Conservation (phyloP, 768 basidiomycete genomes). For the Tulasnella sp. region DNA sequence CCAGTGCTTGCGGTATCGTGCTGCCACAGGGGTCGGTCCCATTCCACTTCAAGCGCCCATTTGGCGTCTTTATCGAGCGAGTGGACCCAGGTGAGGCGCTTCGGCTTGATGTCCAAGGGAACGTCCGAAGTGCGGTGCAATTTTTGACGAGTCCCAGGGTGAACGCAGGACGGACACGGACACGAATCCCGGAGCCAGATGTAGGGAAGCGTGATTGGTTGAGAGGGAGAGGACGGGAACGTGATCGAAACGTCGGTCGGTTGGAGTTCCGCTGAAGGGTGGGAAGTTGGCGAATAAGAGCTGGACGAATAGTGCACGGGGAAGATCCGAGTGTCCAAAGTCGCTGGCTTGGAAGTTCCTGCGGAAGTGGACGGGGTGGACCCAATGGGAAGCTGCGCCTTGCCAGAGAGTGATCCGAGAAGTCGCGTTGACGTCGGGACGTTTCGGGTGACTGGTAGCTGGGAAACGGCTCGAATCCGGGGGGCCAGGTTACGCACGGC, state of each 20-base stretch:
- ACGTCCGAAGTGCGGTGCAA: slow-evolving; percentile 67
- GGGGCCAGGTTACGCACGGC: slow-evolving; percentile 1
- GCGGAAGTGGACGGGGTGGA: not conserved
- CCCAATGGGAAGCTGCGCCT: slow-evolving; percentile 10
- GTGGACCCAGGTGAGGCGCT: slow-evolving; percentile 44
- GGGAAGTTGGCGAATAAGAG: slow-evolving; percentile 9
- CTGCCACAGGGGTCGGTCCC: slow-evolving; percentile 16
- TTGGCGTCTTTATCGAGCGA: not conserved
- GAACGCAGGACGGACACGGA: slow-evolving; percentile 64
- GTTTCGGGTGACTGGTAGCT: slow-evolving; percentile 8
- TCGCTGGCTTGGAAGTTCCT: not conserved
- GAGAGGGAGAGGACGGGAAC: slow-evolving; percentile 17
- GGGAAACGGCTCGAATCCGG: not conserved
- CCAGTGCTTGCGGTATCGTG: slow-evolving; percentile 28
- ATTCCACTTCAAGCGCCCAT: slow-evolving; percentile 26
- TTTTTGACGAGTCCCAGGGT: slow-evolving; percentile 76
- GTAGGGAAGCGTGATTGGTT: slow-evolving; percentile 49
- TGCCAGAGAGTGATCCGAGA: slow-evolving; percentile 4
- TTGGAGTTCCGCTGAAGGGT: slow-evolving; percentile 10
- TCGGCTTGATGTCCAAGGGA: slow-evolving; percentile 44
- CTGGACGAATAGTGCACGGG: slow-evolving; percentile 1
- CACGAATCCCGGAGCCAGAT: slow-evolving; percentile 86
- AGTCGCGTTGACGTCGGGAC: slow-evolving; percentile 10
- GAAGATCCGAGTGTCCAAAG: not conserved
- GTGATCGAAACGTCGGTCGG: not conserved